A percentile compares a stretch with the other conserved stretches of the same genome.
phyloP scores from a whole-genome alignment of 352 stramenopile genomes.

The Phytophthora foliorum region DNA sequence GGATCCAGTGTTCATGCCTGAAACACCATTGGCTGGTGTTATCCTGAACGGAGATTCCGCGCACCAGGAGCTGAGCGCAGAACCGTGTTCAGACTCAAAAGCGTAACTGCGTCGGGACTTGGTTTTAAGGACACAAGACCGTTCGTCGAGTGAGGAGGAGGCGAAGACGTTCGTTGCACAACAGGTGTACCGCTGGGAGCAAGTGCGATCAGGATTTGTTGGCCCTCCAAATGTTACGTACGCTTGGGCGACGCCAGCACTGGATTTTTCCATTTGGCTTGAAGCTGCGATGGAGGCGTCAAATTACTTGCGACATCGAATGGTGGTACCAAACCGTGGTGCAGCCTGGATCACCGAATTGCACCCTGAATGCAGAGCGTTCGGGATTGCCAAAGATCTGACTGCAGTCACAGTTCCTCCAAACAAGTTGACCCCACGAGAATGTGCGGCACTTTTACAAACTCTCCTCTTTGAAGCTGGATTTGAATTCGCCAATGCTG shows the following conservation, averaged over 20 bases:
- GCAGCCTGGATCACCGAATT: neutral
- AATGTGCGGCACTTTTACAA: neutral
- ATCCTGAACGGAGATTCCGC: neutral
- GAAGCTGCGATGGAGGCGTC: neutral
- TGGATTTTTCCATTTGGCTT: neutral
- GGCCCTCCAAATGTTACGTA: neutral
- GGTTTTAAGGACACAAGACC: too few relatives aligned
- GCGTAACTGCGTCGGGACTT: too few relatives aligned
- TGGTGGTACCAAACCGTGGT: neutral
- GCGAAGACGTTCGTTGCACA: neutral
- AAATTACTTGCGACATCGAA: neutral
- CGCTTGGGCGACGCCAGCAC: neutral
- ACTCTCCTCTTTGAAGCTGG: neutral
- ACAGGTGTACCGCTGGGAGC: neutral
- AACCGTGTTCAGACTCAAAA: neutral
- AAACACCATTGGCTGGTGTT: too few relatives aligned
- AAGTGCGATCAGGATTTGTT: neutral
- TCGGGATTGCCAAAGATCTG: neutral
- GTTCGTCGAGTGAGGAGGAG: neutral
- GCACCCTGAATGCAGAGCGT: neutral
- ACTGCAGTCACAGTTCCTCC: neutral
- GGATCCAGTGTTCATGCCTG: too few relatives aligned
- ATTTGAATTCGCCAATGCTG: neutral
- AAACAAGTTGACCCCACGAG: neutral
- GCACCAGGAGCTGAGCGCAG: slow-evolving; percentile 1